Evolutionary conservation across 2,329 filamentous ascomycete genomes (phyloP).

Genomic region (Monosporascus sp.): DNA sequence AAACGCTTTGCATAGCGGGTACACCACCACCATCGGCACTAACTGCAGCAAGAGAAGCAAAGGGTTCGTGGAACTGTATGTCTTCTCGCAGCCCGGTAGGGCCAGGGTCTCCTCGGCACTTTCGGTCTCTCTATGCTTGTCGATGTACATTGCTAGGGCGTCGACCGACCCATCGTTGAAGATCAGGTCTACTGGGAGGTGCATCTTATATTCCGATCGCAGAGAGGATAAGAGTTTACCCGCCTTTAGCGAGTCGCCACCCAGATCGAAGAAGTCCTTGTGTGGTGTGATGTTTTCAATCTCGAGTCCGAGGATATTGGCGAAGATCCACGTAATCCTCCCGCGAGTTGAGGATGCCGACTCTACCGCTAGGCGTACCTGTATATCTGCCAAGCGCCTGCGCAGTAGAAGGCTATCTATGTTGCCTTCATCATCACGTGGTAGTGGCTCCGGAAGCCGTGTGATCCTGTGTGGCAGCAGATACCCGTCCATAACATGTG

Average conservation of each 20-base stretch:
- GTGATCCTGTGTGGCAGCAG: constrained; percentile 35
- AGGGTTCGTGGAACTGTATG: constrained; percentile 44
- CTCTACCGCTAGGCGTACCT: constrained; percentile 6
- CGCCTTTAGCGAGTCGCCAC: constrained; percentile 49
- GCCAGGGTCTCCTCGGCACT: constrained; percentile 8
- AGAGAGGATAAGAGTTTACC: constrained; percentile 46
- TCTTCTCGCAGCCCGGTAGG: constrained; percentile 32
- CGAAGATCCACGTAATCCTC: constrained; percentile 39
- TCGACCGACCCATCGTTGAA: constrained; percentile 43
- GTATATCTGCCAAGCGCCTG: constrained; percentile 21
- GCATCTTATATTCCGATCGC: constrained; percentile 42
- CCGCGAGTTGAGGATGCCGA: constrained; percentile 21
- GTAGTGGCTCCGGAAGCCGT: constrained; percentile 28
- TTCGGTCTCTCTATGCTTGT: constrained; percentile 19
- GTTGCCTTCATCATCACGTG: constrained; percentile 23
- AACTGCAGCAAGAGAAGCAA: constrained; percentile 45
- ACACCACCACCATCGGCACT: constrained; percentile 42
- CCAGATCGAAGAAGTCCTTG: constrained; percentile 43
- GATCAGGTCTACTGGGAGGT: constrained; percentile 45
- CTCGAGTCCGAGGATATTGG: constrained; percentile 36
- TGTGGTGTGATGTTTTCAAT: constrained; percentile 31
- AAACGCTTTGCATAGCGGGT: constrained; percentile 44
- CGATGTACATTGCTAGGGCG: constrained; percentile 34
- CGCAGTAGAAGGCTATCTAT: constrained; percentile 33
- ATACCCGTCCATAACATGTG: constrained; percentile 22